A percentile compares a stretch with the other conserved stretches of the same genome.
Evolutionary conservation across 1,139 yeast species (phyloP).

Genomic region (Suhomyces bokatorum): DNA sequence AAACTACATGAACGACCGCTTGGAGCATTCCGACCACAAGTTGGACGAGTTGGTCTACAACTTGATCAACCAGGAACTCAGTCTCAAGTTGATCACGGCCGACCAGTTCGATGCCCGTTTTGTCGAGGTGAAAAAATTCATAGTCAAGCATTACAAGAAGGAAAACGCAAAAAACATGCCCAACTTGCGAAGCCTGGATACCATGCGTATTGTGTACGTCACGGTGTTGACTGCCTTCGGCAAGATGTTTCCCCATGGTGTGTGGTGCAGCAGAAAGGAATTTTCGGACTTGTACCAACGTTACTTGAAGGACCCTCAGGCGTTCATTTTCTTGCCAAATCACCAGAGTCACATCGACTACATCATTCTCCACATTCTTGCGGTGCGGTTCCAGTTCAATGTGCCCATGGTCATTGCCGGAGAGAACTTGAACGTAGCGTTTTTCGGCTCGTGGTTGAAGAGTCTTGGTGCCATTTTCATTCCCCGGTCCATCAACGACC

Average conservation of each 20-base stretch:
- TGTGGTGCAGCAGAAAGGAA: constrained; percentile 42
- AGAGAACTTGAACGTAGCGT: constrained; percentile 64
- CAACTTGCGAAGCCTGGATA: constrained; percentile 24
- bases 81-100: constrained; percentile 41
- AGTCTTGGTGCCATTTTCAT: constrained; percentile 51
- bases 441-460: constrained; percentile 51
- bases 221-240: constrained; percentile 37
- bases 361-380: constrained; percentile 58
- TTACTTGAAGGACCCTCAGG: constrained; percentile 45
- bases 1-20: constrained; percentile 35
- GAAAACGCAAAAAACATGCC: constrained; percentile 45
- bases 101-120: constrained; percentile 37
- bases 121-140: constrained; percentile 39
- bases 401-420: constrained; percentile 68
- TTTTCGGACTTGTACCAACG: constrained; percentile 31
- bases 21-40: constrained; percentile 34
- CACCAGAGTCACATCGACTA: constrained; percentile 70
- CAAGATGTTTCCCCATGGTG: constrained; percentile 47
- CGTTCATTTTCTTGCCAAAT: constrained; percentile 47
- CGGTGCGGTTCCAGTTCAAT: constrained; percentile 57
- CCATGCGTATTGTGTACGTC: constrained; percentile 37
- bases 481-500: constrained; percentile 49
- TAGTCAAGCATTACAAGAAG: constrained; percentile 39
- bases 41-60: constrained; percentile 42
- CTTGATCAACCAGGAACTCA: constrained; percentile 42